These are phyloP conservation scores for Yarrowia galli DNA, from an alignment of 1,139 yeast species.

Conservation along the genomic window DNA sequence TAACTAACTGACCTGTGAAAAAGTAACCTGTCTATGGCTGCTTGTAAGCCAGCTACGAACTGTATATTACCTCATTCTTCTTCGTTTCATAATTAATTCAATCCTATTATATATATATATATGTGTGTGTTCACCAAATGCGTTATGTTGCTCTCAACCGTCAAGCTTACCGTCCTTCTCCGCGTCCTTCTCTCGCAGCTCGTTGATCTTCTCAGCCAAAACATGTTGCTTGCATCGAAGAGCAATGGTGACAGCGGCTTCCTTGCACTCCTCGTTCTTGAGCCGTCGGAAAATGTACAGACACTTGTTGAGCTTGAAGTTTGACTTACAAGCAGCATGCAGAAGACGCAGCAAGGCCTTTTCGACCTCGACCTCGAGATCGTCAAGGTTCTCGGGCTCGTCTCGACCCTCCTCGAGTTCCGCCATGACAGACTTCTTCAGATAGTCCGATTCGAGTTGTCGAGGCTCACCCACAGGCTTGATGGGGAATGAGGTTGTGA, in stretches of 20 bases:
- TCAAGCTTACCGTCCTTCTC: background rate
- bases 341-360: slow-evolving; percentile 76
- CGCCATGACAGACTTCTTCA: slow-evolving; percentile 39
- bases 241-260: slow-evolving; percentile 85
- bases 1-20: background rate
- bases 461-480: slow-evolving; percentile 26
- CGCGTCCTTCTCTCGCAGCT: slow-evolving; percentile 59
- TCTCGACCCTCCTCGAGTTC: slow-evolving; percentile 35
- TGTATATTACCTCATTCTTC: background rate
- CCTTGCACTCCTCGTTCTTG: slow-evolving; percentile 76
- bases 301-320: slow-evolving; percentile 70
- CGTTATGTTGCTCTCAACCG: background rate
- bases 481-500: slow-evolving; percentile 28
- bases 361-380: slow-evolving; percentile 57
- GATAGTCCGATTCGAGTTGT: slow-evolving; percentile 48
- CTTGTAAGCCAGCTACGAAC: too few relatives aligned
- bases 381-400: slow-evolving; percentile 21
- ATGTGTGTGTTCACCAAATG: too few relatives aligned
- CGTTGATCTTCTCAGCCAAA: slow-evolving; percentile 71
- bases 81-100: background rate
- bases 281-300: slow-evolving; percentile 72
- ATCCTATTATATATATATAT: slow-evolving; percentile 1
- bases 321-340: slow-evolving; percentile 73
- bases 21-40: too few relatives aligned
- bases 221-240: slow-evolving; percentile 73